Conservation (phyloP, 2,329 filamentous ascomycete species). For the Periglandula ipomoeae region DNA sequence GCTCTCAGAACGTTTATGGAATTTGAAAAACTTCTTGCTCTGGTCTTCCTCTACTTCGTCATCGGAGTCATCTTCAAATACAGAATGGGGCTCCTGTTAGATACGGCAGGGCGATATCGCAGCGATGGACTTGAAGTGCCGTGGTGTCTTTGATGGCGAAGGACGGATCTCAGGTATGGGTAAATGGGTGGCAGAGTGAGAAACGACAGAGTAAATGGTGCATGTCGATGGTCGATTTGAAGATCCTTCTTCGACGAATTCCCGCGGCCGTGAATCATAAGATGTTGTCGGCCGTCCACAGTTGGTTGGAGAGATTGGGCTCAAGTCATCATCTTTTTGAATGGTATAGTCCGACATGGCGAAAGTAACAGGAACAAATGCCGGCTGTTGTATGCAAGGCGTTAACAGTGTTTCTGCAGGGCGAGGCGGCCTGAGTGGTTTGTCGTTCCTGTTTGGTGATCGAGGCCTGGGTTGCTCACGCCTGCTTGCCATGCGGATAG, state of each 20-base stretch:
- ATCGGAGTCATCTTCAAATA: constrained; percentile 41
- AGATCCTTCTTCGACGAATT: not conserved
- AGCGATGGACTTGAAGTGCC: constrained; percentile 19
- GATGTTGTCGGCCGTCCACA: constrained; percentile 1
- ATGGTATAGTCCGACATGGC: constrained; percentile 1
- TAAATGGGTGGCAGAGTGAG: constrained; percentile 16
- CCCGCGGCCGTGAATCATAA: not conserved
- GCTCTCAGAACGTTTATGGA: constrained; percentile 29
- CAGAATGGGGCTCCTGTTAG: constrained; percentile 26
- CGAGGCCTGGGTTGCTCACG: constrained; percentile 1
- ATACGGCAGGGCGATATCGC: constrained; percentile 13
- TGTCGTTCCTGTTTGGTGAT: constrained; percentile 1
- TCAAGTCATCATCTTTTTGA: not conserved
- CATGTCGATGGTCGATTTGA: constrained; percentile 3
- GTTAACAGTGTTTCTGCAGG: constrained; percentile 18
- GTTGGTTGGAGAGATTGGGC: constrained; percentile 11
- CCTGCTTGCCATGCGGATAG: not conserved
- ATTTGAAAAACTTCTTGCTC: constrained; percentile 27
- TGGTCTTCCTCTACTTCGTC: constrained; percentile 21
- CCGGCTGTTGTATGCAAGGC: constrained; percentile 12
- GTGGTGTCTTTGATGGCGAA: constrained; percentile 13
- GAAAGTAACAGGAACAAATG: constrained; percentile 2
- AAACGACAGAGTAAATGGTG: constrained; percentile 14
- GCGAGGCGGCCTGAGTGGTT: constrained; percentile 20
- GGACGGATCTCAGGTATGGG: constrained; percentile 10